Conservation (phyloP, 2,329 filamentous ascomycete genomes). For the Intubia oerlemansii region DNA sequence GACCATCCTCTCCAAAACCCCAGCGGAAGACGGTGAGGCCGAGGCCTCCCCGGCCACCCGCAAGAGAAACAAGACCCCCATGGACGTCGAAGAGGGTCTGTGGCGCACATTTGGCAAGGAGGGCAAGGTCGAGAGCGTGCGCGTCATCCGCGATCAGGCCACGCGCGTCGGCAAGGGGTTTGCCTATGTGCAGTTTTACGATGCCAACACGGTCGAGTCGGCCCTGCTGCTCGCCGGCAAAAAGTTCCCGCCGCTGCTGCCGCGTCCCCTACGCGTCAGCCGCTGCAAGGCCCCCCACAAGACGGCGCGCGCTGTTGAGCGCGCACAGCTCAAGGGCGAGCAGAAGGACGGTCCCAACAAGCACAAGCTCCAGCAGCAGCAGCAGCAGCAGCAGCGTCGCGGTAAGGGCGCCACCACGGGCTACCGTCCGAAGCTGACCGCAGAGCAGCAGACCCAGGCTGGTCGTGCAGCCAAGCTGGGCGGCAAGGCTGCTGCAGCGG, state of each 20-base stretch:
- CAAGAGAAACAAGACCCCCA: constrained; percentile 46
- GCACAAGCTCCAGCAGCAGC: not conserved
- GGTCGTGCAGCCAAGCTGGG: constrained; percentile 58
- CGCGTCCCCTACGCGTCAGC: constrained; percentile 64
- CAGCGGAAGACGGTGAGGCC: constrained; percentile 27
- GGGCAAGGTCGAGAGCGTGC: constrained; percentile 79
- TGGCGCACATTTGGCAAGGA: constrained; percentile 62
- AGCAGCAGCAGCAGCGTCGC: constrained; percentile 5
- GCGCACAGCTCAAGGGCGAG: constrained; percentile 6
- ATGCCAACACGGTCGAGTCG: constrained; percentile 75
- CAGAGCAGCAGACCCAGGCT: constrained; percentile 42
- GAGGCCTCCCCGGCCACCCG: no score
- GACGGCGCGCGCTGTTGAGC: constrained; percentile 29
- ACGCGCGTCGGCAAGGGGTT: constrained; percentile 93
- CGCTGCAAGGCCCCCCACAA: constrained; percentile 59
- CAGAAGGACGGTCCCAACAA: not conserved
- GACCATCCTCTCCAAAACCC: constrained; percentile 38
- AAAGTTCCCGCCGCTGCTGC: constrained; percentile 87
- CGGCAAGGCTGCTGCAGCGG: constrained; percentile 36
- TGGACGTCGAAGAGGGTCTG: constrained; percentile 81
- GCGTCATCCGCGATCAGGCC: constrained; percentile 71
- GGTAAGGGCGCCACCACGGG: constrained; percentile 19
- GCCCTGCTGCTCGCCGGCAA: constrained; percentile 76
- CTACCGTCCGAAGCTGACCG: constrained; percentile 50
- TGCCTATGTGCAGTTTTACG: constrained; percentile 90